Evolutionary conservation across 148 eudicot genomes (phyloP), one percentile per base, ranked within the genome.

Genomic region (Drosera capensis): DNA sequence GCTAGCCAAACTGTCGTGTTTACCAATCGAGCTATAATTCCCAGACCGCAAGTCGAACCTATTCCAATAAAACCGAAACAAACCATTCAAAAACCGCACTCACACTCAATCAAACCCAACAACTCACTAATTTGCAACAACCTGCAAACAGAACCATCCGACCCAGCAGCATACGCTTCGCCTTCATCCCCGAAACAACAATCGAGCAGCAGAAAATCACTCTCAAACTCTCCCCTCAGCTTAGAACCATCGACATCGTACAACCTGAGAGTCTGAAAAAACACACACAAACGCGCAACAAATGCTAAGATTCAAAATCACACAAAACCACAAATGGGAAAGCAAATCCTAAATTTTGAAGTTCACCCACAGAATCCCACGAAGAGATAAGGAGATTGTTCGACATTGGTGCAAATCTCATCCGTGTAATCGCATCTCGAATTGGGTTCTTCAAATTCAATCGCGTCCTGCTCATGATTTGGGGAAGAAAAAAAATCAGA

Each of bases 361-460:
- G n/a, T n/a, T 2, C 15, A 17, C 75, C 74, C 20, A 83, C 96
- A 46, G 87, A 72, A 54, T 90, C 95, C 95, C 94, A 90, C 12
- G 87, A 78, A 8, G 97, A 80, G 55, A 90, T 70, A 35, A 90
- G 86, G 26, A 90, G 78, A 49, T 75, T 65, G 70, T 84, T 78
- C 29, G 84, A 78, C 17, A 17, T 25, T 0, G 87, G 85, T 9
- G 87, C 84, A 48, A 90, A 90, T 20, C 82, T 73, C 13, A 90
- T 52, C 51, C 93, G 71, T 1, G 87, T 68, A 28, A 90, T 56
- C 30, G 74, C 94, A 44, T 90, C 95, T 48, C 15, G 18, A 51
- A 90, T 78, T 5, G 87, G 72, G 24, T 66, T 58, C 12, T 61
- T 55, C 37, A 84, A 70, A 31, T 61, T 54, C 54, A 90, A 53